Percentiles rank a stretch among this genome's conserved stretches.
phyloP scores from a whole-genome alignment of 176 grass and related monocot genomes.

The Zizania latifolia region DNA sequence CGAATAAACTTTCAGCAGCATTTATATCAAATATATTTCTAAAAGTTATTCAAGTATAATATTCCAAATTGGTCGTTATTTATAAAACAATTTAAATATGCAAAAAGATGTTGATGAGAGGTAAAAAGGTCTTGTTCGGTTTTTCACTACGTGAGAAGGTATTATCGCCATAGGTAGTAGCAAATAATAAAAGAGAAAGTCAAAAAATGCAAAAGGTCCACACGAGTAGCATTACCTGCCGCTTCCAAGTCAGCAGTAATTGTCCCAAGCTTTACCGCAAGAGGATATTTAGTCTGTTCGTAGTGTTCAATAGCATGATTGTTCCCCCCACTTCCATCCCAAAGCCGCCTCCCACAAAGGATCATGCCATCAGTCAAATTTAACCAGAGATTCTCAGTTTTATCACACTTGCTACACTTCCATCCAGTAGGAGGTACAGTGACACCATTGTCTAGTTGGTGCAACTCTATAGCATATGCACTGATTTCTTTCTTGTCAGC shows the following conservation, averaged over 20 bases:
- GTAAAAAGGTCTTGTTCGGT: neutral
- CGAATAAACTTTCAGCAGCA: neutral
- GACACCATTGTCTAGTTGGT: slow-evolving; percentile 86
- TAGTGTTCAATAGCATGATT: slow-evolving; percentile 95
- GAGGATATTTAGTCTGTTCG: slow-evolving; percentile 79
- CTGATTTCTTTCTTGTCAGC: slow-evolving; percentile 81
- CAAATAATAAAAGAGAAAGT: neutral
- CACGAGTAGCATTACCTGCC: slow-evolving; percentile 83
- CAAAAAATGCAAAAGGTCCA: neutral
- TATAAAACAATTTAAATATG: neutral
- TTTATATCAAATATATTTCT: neutral
- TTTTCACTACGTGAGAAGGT: neutral
- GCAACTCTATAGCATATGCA: slow-evolving; percentile 67
- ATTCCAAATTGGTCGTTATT: neutral
- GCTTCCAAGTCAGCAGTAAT: slow-evolving; percentile 79
- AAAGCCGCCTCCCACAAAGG: slow-evolving; percentile 75
- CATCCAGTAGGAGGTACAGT: slow-evolving; percentile 80
- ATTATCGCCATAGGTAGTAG: neutral
- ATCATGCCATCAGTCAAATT: slow-evolving; percentile 95
- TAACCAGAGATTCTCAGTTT: slow-evolving; percentile 97
- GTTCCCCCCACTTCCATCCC: slow-evolving; percentile 95
- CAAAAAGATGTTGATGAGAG: neutral
- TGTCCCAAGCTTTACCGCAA: slow-evolving; percentile 92
- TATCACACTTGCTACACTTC: slow-evolving; percentile 96
- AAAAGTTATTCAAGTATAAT: neutral